phyloP scores from a whole-genome alignment of 2,329 filamentous ascomycete species.

The Penicillium crustosum region DNA sequence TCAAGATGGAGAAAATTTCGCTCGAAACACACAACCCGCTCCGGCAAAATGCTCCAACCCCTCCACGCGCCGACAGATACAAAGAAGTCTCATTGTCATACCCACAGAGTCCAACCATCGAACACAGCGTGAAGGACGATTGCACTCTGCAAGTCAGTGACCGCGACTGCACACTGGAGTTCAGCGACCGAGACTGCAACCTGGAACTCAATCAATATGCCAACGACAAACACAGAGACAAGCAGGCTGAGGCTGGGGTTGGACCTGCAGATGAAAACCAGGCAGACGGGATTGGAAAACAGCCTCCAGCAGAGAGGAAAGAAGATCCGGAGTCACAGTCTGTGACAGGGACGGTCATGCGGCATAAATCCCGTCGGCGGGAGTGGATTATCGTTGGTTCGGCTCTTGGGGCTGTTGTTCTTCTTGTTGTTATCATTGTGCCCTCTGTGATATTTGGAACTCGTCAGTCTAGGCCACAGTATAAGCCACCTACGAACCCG shows the following conservation, averaged over 20 bases:
- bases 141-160: conserved; percentile 3
- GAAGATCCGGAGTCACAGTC: conserved; percentile 2
- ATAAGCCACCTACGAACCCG: neutral
- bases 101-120: neutral
- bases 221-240: neutral
- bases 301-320: neutral
- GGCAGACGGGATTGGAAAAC: neutral
- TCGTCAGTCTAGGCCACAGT: conserved; percentile 1
- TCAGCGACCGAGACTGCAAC: conserved; percentile 2
- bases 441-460: conserved; percentile 8
- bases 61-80: neutral
- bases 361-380: neutral
- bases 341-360: conserved; percentile 3
- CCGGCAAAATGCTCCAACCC: neutral
- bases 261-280: neutral
- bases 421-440: conserved; percentile 11
- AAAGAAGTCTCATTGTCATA: conserved; percentile 5
- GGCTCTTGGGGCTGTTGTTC: neutral
- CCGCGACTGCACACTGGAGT: conserved; percentile 4
- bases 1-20: neutral
- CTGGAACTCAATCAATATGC: conserved; percentile 4
- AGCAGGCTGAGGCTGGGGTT: neutral
- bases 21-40: conserved; percentile 1
- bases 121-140: neutral
- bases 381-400: conserved; percentile 7